A percentile compares a stretch with the other conserved stretches of the same genome.
Conservation (phyloP, 768 basidiomycete species). For the Calocybe gangraenosa region DNA sequence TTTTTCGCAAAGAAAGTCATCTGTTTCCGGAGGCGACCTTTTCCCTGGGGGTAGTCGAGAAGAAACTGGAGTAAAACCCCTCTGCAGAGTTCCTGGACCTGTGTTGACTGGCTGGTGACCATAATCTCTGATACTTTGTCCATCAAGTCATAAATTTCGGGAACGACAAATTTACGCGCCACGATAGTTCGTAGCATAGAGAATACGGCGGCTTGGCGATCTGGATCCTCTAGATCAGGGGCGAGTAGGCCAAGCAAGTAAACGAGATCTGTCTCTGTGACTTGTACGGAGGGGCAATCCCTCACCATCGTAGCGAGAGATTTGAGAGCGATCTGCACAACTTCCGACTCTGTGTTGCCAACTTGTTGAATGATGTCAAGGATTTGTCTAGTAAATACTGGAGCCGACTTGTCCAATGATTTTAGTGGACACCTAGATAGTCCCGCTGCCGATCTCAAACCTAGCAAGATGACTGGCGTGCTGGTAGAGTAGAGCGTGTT, state of each 20-base stretch:
- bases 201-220: slow-evolving; percentile 83
- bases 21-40: slow-evolving; percentile 80
- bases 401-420: slow-evolving; percentile 67
- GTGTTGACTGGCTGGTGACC: slow-evolving; percentile 88
- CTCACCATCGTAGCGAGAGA: slow-evolving; percentile 85
- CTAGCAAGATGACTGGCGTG: slow-evolving; percentile 67
- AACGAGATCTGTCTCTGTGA: slow-evolving; percentile 87
- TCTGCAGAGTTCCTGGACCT: slow-evolving; percentile 90
- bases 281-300: slow-evolving; percentile 74
- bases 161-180: slow-evolving; percentile 85
- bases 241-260: slow-evolving; percentile 81
- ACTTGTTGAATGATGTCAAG: slow-evolving; percentile 77
- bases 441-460: slow-evolving; percentile 74
- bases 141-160: slow-evolving; percentile 98
- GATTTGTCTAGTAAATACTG: slow-evolving; percentile 80
- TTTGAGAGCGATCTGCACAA: slow-evolving; percentile 84
- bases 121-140: slow-evolving; percentile 86
- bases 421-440: slow-evolving; percentile 84
- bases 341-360: slow-evolving; percentile 86
- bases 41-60: slow-evolving; percentile 95
- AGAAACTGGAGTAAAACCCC: slow-evolving; percentile 89
- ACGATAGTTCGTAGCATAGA: slow-evolving; percentile 88
- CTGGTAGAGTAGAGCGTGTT: slow-evolving; percentile 88
- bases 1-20: slow-evolving; percentile 94
- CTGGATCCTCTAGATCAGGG: slow-evolving; percentile 89